Base-by-base conservation (phyloP, 1,139 yeast genomes). In the Zygosaccharomyces sapae region DNA sequence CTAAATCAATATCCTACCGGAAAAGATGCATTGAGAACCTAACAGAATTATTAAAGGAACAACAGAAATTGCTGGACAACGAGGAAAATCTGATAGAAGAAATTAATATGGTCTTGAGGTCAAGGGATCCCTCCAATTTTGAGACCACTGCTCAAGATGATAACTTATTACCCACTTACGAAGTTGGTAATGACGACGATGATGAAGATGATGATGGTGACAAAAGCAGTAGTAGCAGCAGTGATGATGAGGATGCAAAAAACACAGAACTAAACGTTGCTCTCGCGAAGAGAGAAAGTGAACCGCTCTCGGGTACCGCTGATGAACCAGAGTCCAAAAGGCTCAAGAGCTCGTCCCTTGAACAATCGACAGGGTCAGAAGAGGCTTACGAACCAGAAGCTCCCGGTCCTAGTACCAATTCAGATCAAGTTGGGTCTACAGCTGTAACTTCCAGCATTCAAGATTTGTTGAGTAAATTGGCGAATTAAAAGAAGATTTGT, bases 401-500 rank as follows among this genome's bases (percentile, higher is more conserved):
- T n/a, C 41, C 30, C 8, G 33, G 33, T 29, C n/a, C 45, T 4
- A 43, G 12, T 30, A 35, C 29, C 12, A 41, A 19, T 27, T 20
- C 33, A 7, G 43, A 41, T 16, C 38, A 38, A n/a, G 53, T 47
- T 12, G 50, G 53, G 12, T 44, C 53, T 18, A 42, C 53, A 13
- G 48, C 54, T 8, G 61, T 63, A 6, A 61, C 66, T 2, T 62
- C 67, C 3, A 63, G 58, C 47, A 63, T 64, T 36, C 68, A 64
- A 42, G 68, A 64, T 46, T 46, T 64, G 36, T 49, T 64, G 45
- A 64, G 68, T 51, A 64, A 59, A 47, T 51, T 64, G 31, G 67
- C 68, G 9, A 62, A 54, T 46, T 64, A 47, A 52, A 9, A 27
- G 27, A 27, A 31, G 4, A 38, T 18, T 25, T 27, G 37, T 30